phyloP scores from a whole-genome alignment of 257 asterid genomes.

The Craterostigma plantagineum region DNA sequence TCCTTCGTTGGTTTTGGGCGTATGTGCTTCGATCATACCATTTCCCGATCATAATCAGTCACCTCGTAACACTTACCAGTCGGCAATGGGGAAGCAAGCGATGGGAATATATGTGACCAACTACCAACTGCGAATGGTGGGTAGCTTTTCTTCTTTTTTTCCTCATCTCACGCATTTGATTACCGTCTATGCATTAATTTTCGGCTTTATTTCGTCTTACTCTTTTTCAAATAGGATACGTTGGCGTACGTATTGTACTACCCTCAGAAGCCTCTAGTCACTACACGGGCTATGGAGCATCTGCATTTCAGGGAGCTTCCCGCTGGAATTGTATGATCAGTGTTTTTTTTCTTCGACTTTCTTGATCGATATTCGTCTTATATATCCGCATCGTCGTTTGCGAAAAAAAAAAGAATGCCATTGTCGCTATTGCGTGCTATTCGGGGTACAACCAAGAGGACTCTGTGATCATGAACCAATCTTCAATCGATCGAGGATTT shows the following conservation, averaged over 20 bases:
- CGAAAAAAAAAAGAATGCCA: constrained; percentile 29
- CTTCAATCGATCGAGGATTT: constrained; percentile 91
- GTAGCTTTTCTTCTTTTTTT: background rate
- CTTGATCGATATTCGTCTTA: too few species aligned
- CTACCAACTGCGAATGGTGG: constrained; percentile 96
- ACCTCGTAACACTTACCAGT: constrained; percentile 97
- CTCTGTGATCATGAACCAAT: constrained; percentile 96
- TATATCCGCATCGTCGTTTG: too few species aligned
- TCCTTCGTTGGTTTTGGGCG: constrained; percentile 92
- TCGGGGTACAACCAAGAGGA: constrained; percentile 98
- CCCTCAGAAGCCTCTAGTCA: constrained; percentile 95
- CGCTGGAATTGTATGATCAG: constrained; percentile 38
- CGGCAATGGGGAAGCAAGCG: constrained; percentile 99
- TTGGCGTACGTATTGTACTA: constrained; percentile 90
- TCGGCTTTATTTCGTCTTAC: constrained; percentile 3
- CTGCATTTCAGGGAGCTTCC: constrained; percentile 94
- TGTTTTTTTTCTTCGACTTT: too few species aligned
- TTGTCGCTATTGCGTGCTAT: constrained; percentile 86
- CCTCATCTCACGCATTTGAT: background rate
- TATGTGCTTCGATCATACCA: constrained; percentile 95
- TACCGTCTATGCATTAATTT: constrained; percentile 2
- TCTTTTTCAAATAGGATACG: constrained; percentile 45
- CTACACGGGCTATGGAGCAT: constrained; percentile 98
- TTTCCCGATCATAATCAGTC: constrained; percentile 99
- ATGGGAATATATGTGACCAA: constrained; percentile 96